Evolutionary conservation across 2,329 filamentous ascomycete species (phyloP).

Genomic region (Exophiala sp.): DNA sequence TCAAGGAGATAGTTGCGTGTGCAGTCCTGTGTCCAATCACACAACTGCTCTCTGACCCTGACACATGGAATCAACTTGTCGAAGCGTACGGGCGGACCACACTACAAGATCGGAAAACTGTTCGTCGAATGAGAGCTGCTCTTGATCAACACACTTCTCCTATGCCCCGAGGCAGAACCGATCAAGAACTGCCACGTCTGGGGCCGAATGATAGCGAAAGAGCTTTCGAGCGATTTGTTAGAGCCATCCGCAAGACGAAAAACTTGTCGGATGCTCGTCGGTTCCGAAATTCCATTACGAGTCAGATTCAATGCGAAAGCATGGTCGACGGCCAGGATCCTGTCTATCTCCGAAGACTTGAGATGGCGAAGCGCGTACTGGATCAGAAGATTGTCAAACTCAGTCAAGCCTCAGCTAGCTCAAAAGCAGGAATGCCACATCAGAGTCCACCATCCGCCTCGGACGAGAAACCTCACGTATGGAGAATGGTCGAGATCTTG

Average conservation of each 20-base stretch:
- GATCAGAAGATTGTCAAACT: slow-evolving; percentile 86
- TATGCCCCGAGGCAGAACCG: slow-evolving; percentile 62
- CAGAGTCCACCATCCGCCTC: slow-evolving; percentile 35
- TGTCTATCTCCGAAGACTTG: slow-evolving; percentile 80
- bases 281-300: slow-evolving; percentile 87
- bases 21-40: slow-evolving; percentile 82
- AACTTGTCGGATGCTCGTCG: slow-evolving; percentile 89
- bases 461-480: slow-evolving; percentile 63
- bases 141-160: slow-evolving; percentile 90
- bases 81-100: slow-evolving; percentile 82
- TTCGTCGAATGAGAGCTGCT: slow-evolving; percentile 84
- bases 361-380: slow-evolving; percentile 83
- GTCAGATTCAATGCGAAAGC: slow-evolving; percentile 82
- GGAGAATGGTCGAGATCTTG: slow-evolving; percentile 77
- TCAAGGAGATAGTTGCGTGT: slow-evolving; percentile 88
- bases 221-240: slow-evolving; percentile 90
- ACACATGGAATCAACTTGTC: slow-evolving; percentile 96
- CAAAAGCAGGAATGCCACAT: slow-evolving; percentile 26
- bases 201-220: slow-evolving; percentile 79
- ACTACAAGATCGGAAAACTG: slow-evolving; percentile 92
- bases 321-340: slow-evolving; percentile 75
- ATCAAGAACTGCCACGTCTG: slow-evolving; percentile 74
- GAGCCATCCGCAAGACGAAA: slow-evolving; percentile 80
- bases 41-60: slow-evolving; percentile 78
- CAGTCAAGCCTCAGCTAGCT: slow-evolving; percentile 57